These are phyloP conservation scores for Chamaenerion angustifolium DNA, from an alignment of 345 rosid genomes.

Conservation along the genomic window DNA sequence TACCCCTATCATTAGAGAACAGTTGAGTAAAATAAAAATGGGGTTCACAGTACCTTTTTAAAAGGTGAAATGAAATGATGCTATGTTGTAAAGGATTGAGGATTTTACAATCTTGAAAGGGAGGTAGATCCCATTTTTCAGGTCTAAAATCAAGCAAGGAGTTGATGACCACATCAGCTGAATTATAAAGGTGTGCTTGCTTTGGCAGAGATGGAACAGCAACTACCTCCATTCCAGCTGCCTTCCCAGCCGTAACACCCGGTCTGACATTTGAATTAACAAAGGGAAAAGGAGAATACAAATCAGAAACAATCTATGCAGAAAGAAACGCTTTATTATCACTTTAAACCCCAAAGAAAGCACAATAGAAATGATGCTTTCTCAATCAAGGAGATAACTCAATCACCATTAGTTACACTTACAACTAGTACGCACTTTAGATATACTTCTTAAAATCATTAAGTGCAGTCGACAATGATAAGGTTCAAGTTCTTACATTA, in stretches of 20 bases:
- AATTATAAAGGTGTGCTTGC: conserved; percentile 53
- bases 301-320: no score
- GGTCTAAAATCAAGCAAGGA: conserved; percentile 70
- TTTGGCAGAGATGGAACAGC: conserved; percentile 85
- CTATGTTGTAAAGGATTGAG: conserved; percentile 6
- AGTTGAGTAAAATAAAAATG: not conserved
- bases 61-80: not conserved
- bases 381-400: no score
- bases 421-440: no score
- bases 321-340: no score
- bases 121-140: conserved; percentile 83
- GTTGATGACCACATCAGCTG: conserved; percentile 67
- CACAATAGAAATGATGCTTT: no score
- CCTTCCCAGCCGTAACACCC: conserved; percentile 69
- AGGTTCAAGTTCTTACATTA: no score
- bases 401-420: no score
- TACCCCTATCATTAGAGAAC: conserved; percentile 52
- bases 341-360: no score
- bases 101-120: conserved; percentile 82
- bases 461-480: no score
- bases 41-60: not conserved
- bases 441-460: no score
- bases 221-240: conserved; percentile 72
- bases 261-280: conserved; percentile 28
- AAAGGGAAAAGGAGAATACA: no score